Percentiles rank a stretch among this genome's conserved stretches.
Conservation (phyloP, 148 eudicot genomes). For the Tetragonia tetragonoides region DNA sequence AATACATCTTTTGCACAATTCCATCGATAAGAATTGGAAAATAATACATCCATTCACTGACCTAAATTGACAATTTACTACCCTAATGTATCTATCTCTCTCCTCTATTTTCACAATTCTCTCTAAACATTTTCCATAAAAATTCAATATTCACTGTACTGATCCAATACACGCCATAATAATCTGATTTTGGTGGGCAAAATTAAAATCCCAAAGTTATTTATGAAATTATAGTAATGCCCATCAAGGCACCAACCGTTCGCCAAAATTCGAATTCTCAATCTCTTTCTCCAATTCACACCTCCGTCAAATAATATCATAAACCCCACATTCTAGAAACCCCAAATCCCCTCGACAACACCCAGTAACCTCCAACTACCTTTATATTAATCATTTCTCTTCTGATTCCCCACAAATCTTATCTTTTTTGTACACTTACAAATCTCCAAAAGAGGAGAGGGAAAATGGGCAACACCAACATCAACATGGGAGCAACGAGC, state of each 20-base stretch:
- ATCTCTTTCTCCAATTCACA: slow-evolving; percentile 22
- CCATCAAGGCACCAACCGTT: slow-evolving; percentile 5
- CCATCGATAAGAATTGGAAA: too few relatives aligned
- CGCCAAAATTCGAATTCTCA: neutral
- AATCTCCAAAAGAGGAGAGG: neutral
- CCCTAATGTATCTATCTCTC: too few relatives aligned
- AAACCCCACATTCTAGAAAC: slow-evolving; percentile 3
- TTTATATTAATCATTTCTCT: neutral
- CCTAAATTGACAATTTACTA: too few relatives aligned
- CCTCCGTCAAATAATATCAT: slow-evolving; percentile 5
- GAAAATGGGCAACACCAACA: slow-evolving; percentile 65
- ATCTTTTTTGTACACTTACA: neutral
- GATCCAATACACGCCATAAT: neutral
- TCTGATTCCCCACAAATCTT: neutral
- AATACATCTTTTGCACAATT: neutral
- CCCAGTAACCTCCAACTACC: slow-evolving; percentile 8
- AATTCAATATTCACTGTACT: slow-evolving; percentile 1
- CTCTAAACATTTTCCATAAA: too few relatives aligned
- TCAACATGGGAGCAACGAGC: neutral
- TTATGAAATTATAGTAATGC: neutral
- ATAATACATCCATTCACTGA: too few relatives aligned
- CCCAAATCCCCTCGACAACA: neutral
- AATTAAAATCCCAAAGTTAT: neutral
- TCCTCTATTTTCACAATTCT: too few relatives aligned
- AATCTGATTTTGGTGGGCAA: neutral